Evolutionary conservation across 169 alveolate genomes (phyloP).

Genomic region (Babesia bigemina): DNA sequence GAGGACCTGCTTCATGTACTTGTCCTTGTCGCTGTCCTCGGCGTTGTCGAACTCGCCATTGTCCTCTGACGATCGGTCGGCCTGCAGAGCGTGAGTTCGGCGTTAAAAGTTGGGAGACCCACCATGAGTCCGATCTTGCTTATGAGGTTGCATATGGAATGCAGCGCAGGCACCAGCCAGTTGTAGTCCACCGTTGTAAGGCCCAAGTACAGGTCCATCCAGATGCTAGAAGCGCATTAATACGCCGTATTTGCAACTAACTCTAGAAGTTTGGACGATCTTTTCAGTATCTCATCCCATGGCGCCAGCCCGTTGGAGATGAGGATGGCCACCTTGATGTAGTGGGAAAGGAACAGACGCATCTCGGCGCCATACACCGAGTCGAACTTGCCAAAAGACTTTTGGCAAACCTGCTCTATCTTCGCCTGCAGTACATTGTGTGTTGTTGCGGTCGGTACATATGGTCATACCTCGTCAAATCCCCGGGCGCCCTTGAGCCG

Average conservation of each 20-base stretch:
- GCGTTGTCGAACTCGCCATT: slow-evolving; percentile 71
- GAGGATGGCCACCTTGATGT: slow-evolving; percentile 20
- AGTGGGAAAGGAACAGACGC: slow-evolving; percentile 46
- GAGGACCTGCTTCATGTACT: slow-evolving; percentile 76
- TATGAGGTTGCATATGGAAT: slow-evolving; percentile 57
- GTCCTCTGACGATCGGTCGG: slow-evolving; percentile 50
- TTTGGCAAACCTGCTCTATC: slow-evolving; percentile 16
- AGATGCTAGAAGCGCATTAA: slow-evolving; percentile 20
- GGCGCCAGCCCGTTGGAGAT: slow-evolving; percentile 34
- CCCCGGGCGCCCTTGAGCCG: slow-evolving; percentile 9
- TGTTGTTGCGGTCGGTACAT: background rate
- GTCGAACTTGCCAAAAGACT: slow-evolving; percentile 33
- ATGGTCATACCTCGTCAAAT: slow-evolving; percentile 39
- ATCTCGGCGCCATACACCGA: slow-evolving; percentile 31
- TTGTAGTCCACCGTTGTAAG: slow-evolving; percentile 23
- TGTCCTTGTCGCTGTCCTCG: slow-evolving; percentile 77
- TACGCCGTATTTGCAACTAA: background rate
- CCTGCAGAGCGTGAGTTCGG: slow-evolving; percentile 8
- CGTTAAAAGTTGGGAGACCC: background rate
- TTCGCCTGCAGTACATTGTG: slow-evolving; percentile 9
- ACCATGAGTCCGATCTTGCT: slow-evolving; percentile 43
- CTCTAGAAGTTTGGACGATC: slow-evolving; percentile 57
- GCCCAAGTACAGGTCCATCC: slow-evolving; percentile 64
- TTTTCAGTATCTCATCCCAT: slow-evolving; percentile 66
- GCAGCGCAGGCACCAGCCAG: slow-evolving; percentile 69